Evolutionary conservation across 2,329 filamentous ascomycete species (phyloP).

Genomic region (Trichoderma lentiforme): DNA sequence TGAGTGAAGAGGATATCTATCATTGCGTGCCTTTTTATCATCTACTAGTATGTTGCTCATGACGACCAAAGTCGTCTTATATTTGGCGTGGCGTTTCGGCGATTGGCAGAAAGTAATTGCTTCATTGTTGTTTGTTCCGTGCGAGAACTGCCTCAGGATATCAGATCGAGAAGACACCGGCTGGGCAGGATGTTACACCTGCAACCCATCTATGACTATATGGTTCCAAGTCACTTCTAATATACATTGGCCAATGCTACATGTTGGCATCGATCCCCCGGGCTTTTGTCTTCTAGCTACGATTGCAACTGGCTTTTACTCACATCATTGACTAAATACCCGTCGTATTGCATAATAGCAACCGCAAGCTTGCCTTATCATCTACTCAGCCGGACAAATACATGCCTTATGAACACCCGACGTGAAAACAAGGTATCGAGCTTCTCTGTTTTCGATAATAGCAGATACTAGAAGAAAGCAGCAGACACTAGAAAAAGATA

Average conservation of each 20-base stretch:
- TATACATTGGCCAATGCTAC: not conserved
- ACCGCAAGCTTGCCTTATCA: not conserved
- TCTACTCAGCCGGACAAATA: not conserved
- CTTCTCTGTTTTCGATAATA: not conserved
- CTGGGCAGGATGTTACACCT: not conserved
- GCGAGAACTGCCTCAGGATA: not conserved
- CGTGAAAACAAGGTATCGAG: not conserved
- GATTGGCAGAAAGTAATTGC: not conserved
- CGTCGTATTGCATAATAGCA: not conserved
- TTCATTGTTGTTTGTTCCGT: not conserved
- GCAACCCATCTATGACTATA: not conserved
- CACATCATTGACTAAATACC: not conserved
- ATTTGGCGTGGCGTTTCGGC: conserved; percentile 17
- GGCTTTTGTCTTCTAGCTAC: not conserved
- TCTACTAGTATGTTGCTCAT: not conserved
- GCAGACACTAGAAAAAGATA: too few relatives aligned
- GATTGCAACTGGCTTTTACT: not conserved
- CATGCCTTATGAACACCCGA: not conserved
- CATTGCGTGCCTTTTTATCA: not conserved
- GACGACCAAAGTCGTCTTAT: not conserved
- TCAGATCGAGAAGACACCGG: not conserved
- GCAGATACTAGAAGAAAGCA: too few relatives aligned
- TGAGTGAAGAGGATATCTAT: conserved; percentile 41
- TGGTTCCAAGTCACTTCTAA: not conserved
- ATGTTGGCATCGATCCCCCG: not conserved